Base-by-base conservation (phyloP, 2,329 filamentous ascomycete species). In the Fusarium bulbicola region DNA sequence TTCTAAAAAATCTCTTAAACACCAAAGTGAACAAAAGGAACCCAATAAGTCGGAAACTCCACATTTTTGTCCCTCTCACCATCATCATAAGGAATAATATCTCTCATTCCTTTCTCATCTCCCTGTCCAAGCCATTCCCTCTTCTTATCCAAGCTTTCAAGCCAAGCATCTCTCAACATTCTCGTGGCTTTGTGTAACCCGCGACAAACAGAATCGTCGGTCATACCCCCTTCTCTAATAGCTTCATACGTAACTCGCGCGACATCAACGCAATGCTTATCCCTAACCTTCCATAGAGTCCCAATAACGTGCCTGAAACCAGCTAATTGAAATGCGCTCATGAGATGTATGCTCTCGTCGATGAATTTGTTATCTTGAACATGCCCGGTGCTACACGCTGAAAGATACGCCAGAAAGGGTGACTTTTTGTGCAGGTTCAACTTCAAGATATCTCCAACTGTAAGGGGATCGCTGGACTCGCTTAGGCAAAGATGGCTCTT, bases 11-110 rank as follows among this genome's bases (percentile, higher is more conserved):
- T n/a, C 20, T n/a, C 39, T 42, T 42, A 67, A 46, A 63, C 4
- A 20, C 54, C 56, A 21, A 59, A 67, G 36, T 67, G 61, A 26
- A 66, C 45, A 12, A 52, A 65, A 21, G 61, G 52, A 30, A 67
- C 52, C 61, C 46, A 59, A 28, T 47, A n/a, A 6, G 45, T 14
- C 26, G 39, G 20, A 11, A 24, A 15, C 7, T 18, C n/a, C 14
- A 5, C 21, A n/a, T 36, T 14, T 5, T 9, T 34, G 4, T 15
- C 9, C n/a, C 16, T 34, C 11, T 45, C 32, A 7, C 18, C 39
- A 20, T 62, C n/a, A 9, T 46, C 61, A 11, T 40, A 64, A 8
- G 26, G 21, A 4, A 62, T 6, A 40, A 62, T n/a, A 24, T 62
- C 34, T 24, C 62, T 64, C 26, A 11, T 21, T 57, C 21, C 34